A percentile compares a stretch with the other conserved stretches of the same genome.
phyloP scores from a whole-genome alignment of 768 basidiomycete species.

The Gautieria morchelliformis region DNA sequence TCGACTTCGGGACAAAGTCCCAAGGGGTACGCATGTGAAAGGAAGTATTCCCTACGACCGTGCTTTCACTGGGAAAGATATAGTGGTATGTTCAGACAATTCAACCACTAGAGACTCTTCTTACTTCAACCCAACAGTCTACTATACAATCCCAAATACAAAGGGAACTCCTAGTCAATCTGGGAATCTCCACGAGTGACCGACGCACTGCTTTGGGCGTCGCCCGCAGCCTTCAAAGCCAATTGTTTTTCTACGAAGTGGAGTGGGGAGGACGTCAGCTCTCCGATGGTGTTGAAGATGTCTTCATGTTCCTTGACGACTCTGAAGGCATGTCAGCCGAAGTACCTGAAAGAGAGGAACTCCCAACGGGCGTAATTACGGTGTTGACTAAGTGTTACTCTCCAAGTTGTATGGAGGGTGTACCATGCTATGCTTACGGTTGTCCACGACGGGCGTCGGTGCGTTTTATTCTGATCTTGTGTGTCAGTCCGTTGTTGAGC shows the following conservation, averaged over 20 bases:
- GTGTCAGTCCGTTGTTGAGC: conserved; percentile 18
- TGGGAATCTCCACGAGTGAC: conserved; percentile 66
- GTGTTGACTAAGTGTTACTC: conserved; percentile 87
- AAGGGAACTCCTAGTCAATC: conserved; percentile 68
- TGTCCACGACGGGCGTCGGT: conserved; percentile 62
- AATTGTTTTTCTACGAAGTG: conserved; percentile 94
- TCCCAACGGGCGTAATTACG: conserved; percentile 87
- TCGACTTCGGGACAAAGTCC: conserved; percentile 83
- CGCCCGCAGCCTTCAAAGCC: conserved; percentile 82
- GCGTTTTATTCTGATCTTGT: neutral
- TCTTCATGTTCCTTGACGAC: conserved; percentile 89
- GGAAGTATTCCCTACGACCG: conserved; percentile 85
- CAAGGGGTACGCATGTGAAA: conserved; percentile 79
- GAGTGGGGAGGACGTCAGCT: conserved; percentile 83
- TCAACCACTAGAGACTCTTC: neutral
- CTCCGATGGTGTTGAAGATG: conserved; percentile 84
- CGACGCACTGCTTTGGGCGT: conserved; percentile 78
- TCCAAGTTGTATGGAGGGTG: conserved; percentile 73
- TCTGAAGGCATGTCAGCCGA: conserved; percentile 54
- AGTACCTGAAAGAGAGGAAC: conserved; percentile 51
- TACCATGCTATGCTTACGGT: conserved; percentile 70
- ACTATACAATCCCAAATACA: conserved; percentile 84
- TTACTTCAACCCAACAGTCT: conserved; percentile 38
- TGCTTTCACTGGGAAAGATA: conserved; percentile 90
- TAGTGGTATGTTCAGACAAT: conserved; percentile 55